Percentiles rank a stretch among this genome's conserved stretches.
These are phyloP conservation scores for Corymbia maculata DNA, from an alignment of 345 rosid genomes.

Conservation along the genomic window DNA sequence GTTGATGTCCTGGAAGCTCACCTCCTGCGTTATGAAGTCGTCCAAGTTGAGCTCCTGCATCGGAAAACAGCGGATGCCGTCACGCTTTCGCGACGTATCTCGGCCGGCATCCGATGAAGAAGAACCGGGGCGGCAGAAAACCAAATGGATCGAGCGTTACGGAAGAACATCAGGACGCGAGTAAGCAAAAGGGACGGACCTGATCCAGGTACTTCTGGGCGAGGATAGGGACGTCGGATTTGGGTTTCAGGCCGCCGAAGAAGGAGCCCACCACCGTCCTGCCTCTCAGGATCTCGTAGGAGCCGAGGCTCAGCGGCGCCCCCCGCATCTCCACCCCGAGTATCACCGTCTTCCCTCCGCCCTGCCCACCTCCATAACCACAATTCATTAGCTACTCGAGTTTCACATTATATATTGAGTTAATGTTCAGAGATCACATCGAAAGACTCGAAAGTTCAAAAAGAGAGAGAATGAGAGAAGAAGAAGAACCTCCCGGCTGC, in stretches of 20 bases:
- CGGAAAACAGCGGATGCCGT: background rate
- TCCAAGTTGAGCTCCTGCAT: slow-evolving; percentile 43
- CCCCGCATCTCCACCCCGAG: slow-evolving; percentile 36
- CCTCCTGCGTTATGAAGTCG: slow-evolving; percentile 31
- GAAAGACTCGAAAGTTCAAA: no score
- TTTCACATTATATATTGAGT: background rate
- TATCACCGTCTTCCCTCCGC: slow-evolving; percentile 60
- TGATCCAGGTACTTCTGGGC: slow-evolving; percentile 24
- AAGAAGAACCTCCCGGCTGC: slow-evolving; percentile 31
- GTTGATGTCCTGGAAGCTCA: slow-evolving; percentile 47
- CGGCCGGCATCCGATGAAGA: background rate
- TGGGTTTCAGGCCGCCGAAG: slow-evolving; percentile 58
- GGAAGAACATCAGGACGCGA: background rate
- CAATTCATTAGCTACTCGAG: background rate
- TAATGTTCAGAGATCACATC: fast-evolving
- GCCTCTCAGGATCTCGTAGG: slow-evolving; percentile 30
- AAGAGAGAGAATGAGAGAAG: background rate
- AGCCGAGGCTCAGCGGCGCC: slow-evolving; percentile 14
- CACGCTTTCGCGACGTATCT: background rate
- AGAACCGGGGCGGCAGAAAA: background rate
- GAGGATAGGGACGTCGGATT: slow-evolving; percentile 36
- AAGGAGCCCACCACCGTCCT: slow-evolving; percentile 30
- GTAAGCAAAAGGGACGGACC: background rate
- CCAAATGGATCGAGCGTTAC: background rate
- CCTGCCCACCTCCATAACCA: slow-evolving; percentile 15